Conservation (phyloP, 2,329 filamentous ascomycete genomes). For the Aspergillus puulaauensis region DNA sequence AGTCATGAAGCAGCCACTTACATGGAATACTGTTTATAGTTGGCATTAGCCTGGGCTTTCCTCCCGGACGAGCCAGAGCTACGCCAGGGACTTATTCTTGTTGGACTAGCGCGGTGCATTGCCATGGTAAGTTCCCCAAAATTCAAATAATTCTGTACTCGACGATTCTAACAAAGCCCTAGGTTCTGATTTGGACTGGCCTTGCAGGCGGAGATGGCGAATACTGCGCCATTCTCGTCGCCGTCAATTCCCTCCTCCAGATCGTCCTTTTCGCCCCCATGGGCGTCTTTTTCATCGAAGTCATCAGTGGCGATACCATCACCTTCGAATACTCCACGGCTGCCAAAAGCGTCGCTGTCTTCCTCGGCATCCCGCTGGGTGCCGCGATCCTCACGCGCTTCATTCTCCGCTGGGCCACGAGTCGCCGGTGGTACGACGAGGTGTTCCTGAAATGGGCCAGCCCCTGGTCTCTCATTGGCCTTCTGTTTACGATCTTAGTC, state of each 20-base stretch:
- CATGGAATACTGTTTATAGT: constrained; percentile 36
- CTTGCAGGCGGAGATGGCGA: constrained; percentile 73
- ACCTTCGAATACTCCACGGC: constrained; percentile 62
- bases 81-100: constrained; percentile 70
- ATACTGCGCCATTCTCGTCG: constrained; percentile 79
- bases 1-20: not conserved
- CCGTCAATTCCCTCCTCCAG: constrained; percentile 74
- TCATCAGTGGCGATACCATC: constrained; percentile 58
- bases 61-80: constrained; percentile 51
- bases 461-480: constrained; percentile 76
- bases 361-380: constrained; percentile 77
- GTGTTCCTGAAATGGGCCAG: constrained; percentile 68
- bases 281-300: constrained; percentile 65
- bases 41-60: constrained; percentile 51
- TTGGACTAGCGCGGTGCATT: constrained; percentile 81
- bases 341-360: constrained; percentile 77
- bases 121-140: constrained; percentile 65
- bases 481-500: constrained; percentile 83
- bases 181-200: constrained; percentile 73
- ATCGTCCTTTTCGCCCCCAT: constrained; percentile 71
- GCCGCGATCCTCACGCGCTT: constrained; percentile 75
- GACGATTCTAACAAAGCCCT: not conserved
- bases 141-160: not conserved
- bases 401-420: constrained; percentile 54
- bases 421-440: constrained; percentile 56